These are phyloP conservation scores for Westerdykella aurantiaca DNA, from an alignment of 2,329 filamentous ascomycete genomes.

Conservation along the genomic window DNA sequence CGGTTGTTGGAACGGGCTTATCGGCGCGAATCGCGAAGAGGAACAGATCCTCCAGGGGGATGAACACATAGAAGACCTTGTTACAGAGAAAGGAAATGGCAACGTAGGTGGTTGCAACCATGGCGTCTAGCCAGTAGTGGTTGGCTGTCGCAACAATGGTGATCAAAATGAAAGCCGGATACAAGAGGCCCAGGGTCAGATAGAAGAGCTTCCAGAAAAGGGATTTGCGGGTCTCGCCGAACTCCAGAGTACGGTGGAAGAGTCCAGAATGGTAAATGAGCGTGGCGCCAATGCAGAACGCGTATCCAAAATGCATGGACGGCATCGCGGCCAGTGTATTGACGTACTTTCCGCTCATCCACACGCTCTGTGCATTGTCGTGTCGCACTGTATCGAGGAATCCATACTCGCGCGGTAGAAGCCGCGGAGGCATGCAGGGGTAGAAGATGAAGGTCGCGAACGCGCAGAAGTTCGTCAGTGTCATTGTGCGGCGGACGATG, in stretches of 20 bases:
- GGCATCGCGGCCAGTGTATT: constrained; percentile 45
- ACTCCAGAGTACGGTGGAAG: constrained; percentile 40
- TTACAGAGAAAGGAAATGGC: constrained; percentile 46
- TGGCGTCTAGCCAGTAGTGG: constrained; percentile 54
- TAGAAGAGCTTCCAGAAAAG: constrained; percentile 42
- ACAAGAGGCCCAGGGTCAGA: constrained; percentile 45
- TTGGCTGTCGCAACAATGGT: constrained; percentile 59
- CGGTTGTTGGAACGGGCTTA: constrained; percentile 52
- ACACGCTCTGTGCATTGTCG: constrained; percentile 43
- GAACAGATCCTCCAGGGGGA: constrained; percentile 49
- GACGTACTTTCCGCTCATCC: constrained; percentile 44
- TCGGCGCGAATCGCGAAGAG: constrained; percentile 46
- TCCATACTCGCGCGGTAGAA: constrained; percentile 42
- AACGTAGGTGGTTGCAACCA: constrained; percentile 47
- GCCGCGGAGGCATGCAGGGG: constrained; percentile 49
- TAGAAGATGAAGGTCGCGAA: constrained; percentile 50
- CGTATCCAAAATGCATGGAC: constrained; percentile 52
- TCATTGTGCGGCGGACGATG: constrained; percentile 42
- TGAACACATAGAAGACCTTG: constrained; percentile 45
- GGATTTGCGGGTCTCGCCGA: constrained; percentile 40
- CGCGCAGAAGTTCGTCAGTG: constrained; percentile 50
- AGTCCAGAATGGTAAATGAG: constrained; percentile 50
- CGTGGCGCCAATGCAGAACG: constrained; percentile 50
- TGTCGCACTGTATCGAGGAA: constrained; percentile 46
- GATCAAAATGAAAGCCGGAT: constrained; percentile 50